Conservation (phyloP, 176 grass and related monocot genomes). For the Otatea glauca region DNA sequence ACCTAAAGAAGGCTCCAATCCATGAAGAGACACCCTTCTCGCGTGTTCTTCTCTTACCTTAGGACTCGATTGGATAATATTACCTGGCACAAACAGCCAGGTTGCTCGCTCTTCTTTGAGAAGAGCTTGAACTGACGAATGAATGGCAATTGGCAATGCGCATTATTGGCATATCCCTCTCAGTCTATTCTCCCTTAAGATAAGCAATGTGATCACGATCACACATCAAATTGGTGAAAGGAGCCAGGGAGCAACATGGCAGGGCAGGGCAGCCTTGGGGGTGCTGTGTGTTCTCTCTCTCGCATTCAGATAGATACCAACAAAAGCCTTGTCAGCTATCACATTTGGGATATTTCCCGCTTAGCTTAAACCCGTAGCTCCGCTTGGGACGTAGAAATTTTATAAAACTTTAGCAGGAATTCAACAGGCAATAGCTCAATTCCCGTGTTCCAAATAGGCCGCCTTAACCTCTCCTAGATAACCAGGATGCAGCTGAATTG, state of each 20-base stretch:
- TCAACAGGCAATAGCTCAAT: too few relatives aligned
- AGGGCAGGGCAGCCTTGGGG: background rate
- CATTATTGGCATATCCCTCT: background rate
- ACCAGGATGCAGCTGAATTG: too few relatives aligned
- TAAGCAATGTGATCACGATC: conserved; percentile 10
- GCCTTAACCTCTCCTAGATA: too few relatives aligned
- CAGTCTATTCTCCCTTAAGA: background rate
- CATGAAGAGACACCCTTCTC: background rate
- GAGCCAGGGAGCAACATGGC: background rate
- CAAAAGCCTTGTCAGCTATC: background rate
- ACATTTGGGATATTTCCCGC: background rate
- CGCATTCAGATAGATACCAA: background rate
- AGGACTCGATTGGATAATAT: background rate
- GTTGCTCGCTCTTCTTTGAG: background rate
- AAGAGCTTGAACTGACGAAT: background rate
- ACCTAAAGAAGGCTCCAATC: background rate
- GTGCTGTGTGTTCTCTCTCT: background rate
- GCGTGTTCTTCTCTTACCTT: background rate
- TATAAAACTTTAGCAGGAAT: too few relatives aligned
- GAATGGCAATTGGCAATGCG: background rate
- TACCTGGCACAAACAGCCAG: background rate
- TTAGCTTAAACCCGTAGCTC: too few relatives aligned
- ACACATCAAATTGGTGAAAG: background rate
- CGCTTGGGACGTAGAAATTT: too few relatives aligned
- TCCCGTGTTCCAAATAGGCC: too few relatives aligned